Evolutionary conservation across 23 red algal genomes (phyloP).

Genomic region (Gracilaria gracilis): DNA sequence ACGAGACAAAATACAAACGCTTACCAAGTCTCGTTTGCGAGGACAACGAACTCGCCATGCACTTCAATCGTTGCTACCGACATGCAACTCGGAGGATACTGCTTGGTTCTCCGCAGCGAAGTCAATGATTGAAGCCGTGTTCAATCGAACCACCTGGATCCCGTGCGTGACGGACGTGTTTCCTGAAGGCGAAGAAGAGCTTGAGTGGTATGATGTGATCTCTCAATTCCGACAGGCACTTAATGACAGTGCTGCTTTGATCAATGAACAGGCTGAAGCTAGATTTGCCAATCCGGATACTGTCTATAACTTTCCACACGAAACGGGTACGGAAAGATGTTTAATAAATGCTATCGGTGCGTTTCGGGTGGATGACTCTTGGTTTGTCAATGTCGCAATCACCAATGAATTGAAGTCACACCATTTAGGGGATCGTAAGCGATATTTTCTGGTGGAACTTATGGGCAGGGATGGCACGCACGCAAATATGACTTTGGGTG

Average conservation of each 20-base stretch:
- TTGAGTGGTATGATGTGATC: background rate
- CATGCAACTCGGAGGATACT: slow-evolving; percentile 8
- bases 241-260: background rate
- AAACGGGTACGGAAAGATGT: background rate
- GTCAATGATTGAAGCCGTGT: background rate
- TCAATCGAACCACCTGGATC: background rate
- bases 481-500: slow-evolving; percentile 5
- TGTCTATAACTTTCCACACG: slow-evolving; percentile 13
- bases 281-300: background rate
- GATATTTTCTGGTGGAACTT: background rate
- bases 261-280: background rate
- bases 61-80: background rate
- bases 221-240: background rate
- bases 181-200: background rate
- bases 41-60: background rate
- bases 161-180: background rate
- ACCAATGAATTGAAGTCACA: slow-evolving; percentile 3
- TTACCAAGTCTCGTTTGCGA: background rate
- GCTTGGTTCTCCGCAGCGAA: background rate
- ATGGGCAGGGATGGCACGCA: slow-evolving; percentile 6
- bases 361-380: background rate
- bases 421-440: background rate
- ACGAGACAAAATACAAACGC: background rate
- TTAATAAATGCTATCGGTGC: slow-evolving; percentile 12
- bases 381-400: slow-evolving; percentile 39